A percentile compares a stretch with the other conserved stretches of the same genome.
phyloP scores from a whole-genome alignment of 495 filamentous ascomycete genomes.

The Gamarada debralockiae region DNA sequence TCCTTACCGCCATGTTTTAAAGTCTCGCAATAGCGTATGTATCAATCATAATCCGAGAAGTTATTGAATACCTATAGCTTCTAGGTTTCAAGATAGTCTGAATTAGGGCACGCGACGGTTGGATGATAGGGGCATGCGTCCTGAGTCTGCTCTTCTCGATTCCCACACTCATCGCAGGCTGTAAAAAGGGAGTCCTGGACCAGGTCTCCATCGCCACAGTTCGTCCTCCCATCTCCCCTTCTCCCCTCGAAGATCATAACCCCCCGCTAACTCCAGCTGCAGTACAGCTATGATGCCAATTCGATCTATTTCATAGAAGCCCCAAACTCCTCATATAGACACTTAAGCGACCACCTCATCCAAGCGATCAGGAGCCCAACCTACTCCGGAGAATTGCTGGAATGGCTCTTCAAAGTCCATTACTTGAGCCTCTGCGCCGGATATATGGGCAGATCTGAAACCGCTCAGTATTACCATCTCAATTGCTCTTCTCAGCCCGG shows the following conservation, averaged over 20 bases:
- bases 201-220: neutral
- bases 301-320: too few relatives aligned
- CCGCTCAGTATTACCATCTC: neutral
- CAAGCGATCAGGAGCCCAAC: neutral
- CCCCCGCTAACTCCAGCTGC: neutral
- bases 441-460: neutral
- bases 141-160: neutral
- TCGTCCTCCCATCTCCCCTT: neutral
- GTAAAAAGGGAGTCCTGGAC: neutral
- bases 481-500: neutral
- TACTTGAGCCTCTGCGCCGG: neutral
- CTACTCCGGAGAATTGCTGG: neutral
- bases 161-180: neutral
- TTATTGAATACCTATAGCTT: too few relatives aligned
- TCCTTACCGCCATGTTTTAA: too few relatives aligned
- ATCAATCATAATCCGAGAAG: too few relatives aligned
- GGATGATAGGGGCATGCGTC: neutral
- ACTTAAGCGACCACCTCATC: neutral
- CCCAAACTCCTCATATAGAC: too few relatives aligned
- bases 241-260: neutral
- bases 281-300: neutral
- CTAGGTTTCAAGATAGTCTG: too few relatives aligned
- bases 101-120: too few relatives aligned
- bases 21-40: too few relatives aligned
- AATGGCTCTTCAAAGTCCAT: neutral